These are phyloP conservation scores for Penicillium turbatum DNA, from an alignment of 495 filamentous ascomycete genomes.

Conservation along the genomic window DNA sequence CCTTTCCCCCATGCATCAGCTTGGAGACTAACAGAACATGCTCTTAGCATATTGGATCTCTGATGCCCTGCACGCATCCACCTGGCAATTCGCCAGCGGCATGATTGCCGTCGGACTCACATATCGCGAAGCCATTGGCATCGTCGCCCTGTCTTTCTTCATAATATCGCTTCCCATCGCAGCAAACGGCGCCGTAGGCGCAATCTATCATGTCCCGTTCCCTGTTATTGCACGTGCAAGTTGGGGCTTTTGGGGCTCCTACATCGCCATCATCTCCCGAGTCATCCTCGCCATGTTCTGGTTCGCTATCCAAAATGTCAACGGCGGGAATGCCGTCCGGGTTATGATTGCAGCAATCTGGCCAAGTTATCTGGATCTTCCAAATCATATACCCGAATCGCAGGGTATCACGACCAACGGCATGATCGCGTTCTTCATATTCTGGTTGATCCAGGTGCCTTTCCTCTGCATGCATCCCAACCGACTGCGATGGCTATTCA, in stretches of 20 bases:
- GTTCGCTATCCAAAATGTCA: slow-evolving; percentile 66
- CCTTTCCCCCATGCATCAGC: not conserved
- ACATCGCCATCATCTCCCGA: slow-evolving; percentile 64
- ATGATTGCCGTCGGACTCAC: slow-evolving; percentile 60
- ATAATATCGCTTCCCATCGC: slow-evolving; percentile 60
- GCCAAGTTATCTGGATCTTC: slow-evolving; percentile 54
- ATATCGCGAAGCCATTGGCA: slow-evolving; percentile 57
- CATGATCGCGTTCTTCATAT: slow-evolving; percentile 63
- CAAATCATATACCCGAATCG: slow-evolving; percentile 50
- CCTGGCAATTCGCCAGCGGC: slow-evolving; percentile 58
- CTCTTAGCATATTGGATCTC: slow-evolving; percentile 58
- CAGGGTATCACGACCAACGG: slow-evolving; percentile 62
- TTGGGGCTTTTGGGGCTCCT: slow-evolving; percentile 68
- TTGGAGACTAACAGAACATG: not conserved
- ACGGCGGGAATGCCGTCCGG: slow-evolving; percentile 59
- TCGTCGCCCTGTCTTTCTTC: slow-evolving; percentile 58
- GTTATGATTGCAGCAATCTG: slow-evolving; percentile 69
- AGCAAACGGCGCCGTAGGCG: slow-evolving; percentile 59
- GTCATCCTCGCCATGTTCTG: slow-evolving; percentile 66
- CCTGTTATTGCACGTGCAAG: slow-evolving; percentile 61
- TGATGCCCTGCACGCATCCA: slow-evolving; percentile 57
- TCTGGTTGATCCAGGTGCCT: slow-evolving; percentile 43
- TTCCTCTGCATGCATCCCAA: slow-evolving; percentile 47
- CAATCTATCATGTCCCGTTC: slow-evolving; percentile 62
- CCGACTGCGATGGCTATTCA: slow-evolving; percentile 43